Evolutionary conservation across 2,329 filamentous ascomycete species (phyloP).

Genomic region (Neocucurbitaria cava): DNA sequence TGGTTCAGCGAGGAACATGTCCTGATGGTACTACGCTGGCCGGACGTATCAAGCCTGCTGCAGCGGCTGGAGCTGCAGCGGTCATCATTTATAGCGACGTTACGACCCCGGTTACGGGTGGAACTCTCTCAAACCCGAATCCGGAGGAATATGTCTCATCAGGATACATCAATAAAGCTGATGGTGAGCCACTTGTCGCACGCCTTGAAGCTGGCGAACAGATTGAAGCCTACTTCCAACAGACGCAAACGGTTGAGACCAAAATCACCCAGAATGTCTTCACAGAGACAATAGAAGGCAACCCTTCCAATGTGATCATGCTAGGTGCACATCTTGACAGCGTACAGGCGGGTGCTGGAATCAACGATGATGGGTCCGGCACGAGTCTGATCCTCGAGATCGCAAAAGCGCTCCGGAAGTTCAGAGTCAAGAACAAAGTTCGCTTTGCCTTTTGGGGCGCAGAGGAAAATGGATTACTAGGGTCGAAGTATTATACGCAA

Average conservation of each 20-base stretch:
- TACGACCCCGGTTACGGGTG: slow-evolving; percentile 47
- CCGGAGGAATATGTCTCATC: slow-evolving; percentile 45
- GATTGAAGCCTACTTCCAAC: slow-evolving; percentile 52
- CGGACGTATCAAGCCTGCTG: slow-evolving; percentile 50
- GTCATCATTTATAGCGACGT: slow-evolving; percentile 54
- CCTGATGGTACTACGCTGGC: slow-evolving; percentile 52
- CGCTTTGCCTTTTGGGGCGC: slow-evolving; percentile 52
- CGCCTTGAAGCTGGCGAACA: slow-evolving; percentile 51
- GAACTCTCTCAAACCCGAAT: slow-evolving; percentile 49
- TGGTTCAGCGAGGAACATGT: slow-evolving; percentile 52
- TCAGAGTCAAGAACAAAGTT: slow-evolving; percentile 50
- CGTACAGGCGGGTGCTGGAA: slow-evolving; percentile 48
- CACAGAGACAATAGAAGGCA: slow-evolving; percentile 48
- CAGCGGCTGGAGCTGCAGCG: slow-evolving; percentile 50
- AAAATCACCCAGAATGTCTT: slow-evolving; percentile 57
- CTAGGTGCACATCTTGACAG: slow-evolving; percentile 50
- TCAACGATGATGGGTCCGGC: slow-evolving; percentile 53
- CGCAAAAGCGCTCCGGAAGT: slow-evolving; percentile 47
- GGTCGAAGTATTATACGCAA: slow-evolving; percentile 48
- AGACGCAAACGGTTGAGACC: slow-evolving; percentile 57
- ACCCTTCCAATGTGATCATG: slow-evolving; percentile 48
- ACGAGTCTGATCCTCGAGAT: slow-evolving; percentile 48
- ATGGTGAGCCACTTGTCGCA: slow-evolving; percentile 52
- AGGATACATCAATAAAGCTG: slow-evolving; percentile 53
- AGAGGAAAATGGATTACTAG: slow-evolving; percentile 51